Percentiles rank a stretch among this genome's conserved stretches.
Conservation (phyloP, 768 basidiomycete genomes). For the Xerocomellus chrysenteron region DNA sequence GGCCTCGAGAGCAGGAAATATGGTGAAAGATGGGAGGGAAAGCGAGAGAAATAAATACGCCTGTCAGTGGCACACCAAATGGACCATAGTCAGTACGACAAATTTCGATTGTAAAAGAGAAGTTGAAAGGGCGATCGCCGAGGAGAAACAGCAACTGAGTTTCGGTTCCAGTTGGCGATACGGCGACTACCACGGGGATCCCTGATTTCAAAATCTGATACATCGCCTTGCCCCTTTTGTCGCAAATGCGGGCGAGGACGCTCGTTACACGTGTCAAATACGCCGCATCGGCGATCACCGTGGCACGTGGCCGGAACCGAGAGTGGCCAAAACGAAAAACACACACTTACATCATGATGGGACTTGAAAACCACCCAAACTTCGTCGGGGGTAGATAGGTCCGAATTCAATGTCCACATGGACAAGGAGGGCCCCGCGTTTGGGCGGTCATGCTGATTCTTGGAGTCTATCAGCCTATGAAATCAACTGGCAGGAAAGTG, state of each 20-base stretch:
- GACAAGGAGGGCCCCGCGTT: slow-evolving; percentile 35
- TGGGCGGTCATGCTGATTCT: slow-evolving; percentile 12
- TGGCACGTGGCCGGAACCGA: slow-evolving; percentile 1
- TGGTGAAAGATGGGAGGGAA: slow-evolving; percentile 44
- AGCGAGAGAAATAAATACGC: slow-evolving; percentile 56
- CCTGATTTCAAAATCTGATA: slow-evolving; percentile 22
- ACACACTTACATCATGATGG: slow-evolving; percentile 57
- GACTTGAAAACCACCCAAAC: slow-evolving; percentile 59
- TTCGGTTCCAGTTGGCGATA: slow-evolving; percentile 5
- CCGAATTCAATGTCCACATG: slow-evolving; percentile 46
- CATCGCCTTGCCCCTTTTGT: slow-evolving; percentile 13
- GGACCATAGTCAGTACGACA: slow-evolving; percentile 16
- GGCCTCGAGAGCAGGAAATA: slow-evolving; percentile 56
- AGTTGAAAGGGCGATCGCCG: slow-evolving; percentile 16
- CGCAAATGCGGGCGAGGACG: not conserved
- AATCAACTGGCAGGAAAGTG: not conserved
- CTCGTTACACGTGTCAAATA: not conserved
- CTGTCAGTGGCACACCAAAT: slow-evolving; percentile 33
- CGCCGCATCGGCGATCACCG: not conserved
- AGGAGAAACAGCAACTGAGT: slow-evolving; percentile 8
- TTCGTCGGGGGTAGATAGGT: slow-evolving; percentile 35
- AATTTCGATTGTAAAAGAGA: slow-evolving; percentile 8
- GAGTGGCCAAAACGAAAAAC: not conserved
- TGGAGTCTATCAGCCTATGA: slow-evolving; percentile 6
- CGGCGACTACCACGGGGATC: slow-evolving; percentile 11